These are phyloP conservation scores for Pilasporangium apinafurcum DNA, from an alignment of 352 stramenopile genomes.

Conservation along the genomic window DNA sequence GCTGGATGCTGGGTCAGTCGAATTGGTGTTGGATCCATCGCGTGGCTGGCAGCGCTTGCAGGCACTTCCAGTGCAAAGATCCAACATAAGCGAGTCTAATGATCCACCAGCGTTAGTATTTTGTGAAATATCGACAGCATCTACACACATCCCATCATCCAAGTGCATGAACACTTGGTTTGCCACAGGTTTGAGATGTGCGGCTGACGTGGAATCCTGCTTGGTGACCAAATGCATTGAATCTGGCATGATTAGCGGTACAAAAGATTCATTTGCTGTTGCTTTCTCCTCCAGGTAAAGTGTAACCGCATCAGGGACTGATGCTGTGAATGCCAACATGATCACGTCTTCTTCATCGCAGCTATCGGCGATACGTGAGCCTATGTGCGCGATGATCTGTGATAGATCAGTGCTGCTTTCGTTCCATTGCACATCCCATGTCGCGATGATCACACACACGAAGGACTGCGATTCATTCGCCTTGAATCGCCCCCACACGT, in stretches of 20 bases:
- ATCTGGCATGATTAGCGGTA: slow-evolving; percentile 11
- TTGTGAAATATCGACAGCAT: slow-evolving; percentile 9
- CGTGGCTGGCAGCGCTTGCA: slow-evolving; percentile 8
- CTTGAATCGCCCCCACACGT: slow-evolving; percentile 25
- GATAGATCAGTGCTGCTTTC: slow-evolving; percentile 2
- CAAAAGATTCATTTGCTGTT: slow-evolving; percentile 5
- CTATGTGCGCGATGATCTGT: background rate
- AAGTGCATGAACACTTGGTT: slow-evolving; percentile 24
- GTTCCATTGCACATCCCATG: slow-evolving; percentile 17
- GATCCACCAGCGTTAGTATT: background rate
- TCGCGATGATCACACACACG: slow-evolving; percentile 15
- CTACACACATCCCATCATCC: slow-evolving; percentile 12
- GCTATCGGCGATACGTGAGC: slow-evolving; percentile 2
- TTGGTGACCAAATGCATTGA: slow-evolving; percentile 2
- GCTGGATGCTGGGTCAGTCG: background rate
- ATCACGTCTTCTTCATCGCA: slow-evolving; percentile 16
- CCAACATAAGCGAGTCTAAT: slow-evolving; percentile 8
- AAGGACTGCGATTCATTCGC: background rate
- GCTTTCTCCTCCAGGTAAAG: slow-evolving; percentile 13
- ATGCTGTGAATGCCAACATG: slow-evolving; percentile 17
- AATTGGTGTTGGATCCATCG: no score
- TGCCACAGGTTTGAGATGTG: slow-evolving; percentile 1
- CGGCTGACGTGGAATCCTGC: slow-evolving; percentile 5
- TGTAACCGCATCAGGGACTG: slow-evolving; percentile 5
- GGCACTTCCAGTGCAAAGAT: slow-evolving; percentile 9